phyloP scores from a whole-genome alignment of 768 basidiomycete genomes.

The Hypsizygus marmoreus region DNA sequence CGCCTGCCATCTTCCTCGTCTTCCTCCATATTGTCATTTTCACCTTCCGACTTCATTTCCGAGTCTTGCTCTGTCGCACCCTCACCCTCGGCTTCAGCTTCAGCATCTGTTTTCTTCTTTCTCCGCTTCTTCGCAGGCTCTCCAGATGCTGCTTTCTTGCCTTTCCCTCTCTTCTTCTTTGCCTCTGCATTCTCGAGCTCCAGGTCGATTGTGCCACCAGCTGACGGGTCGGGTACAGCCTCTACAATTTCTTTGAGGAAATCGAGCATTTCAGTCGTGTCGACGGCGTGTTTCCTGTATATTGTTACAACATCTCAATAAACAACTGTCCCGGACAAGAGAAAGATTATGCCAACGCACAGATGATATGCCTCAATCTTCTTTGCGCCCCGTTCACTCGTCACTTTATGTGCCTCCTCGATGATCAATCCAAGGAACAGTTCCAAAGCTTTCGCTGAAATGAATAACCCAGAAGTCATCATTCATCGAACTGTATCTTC shows the following conservation, averaged over 20 bases:
- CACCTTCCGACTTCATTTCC: conserved; percentile 24
- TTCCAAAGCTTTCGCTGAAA: conserved; percentile 88
- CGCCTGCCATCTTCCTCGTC: conserved; percentile 17
- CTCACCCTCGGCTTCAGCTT: conserved; percentile 31
- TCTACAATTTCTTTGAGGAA: conserved; percentile 93
- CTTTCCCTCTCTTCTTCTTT: conserved; percentile 63
- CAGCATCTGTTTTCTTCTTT: conserved; percentile 47
- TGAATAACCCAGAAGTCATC: neutral
- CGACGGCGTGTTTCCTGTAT: conserved; percentile 91
- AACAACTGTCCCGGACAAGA: neutral
- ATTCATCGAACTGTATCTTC: too few relatives aligned
- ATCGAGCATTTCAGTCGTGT: conserved; percentile 85
- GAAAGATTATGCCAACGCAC: conserved; percentile 50
- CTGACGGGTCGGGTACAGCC: conserved; percentile 82
- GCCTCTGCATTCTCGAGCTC: conserved; percentile 58
- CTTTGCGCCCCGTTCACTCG: conserved; percentile 75
- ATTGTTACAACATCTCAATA: conserved; percentile 1
- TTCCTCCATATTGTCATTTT: conserved; percentile 30
- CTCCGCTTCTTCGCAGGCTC: conserved; percentile 50
- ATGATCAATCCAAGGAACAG: conserved; percentile 86
- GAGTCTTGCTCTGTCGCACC: conserved; percentile 28
- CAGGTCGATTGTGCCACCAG: conserved; percentile 76
- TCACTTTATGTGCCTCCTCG: conserved; percentile 80
- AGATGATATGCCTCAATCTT: conserved; percentile 93
- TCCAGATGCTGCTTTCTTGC: conserved; percentile 47